A percentile compares a stretch with the other conserved stretches of the same genome.
Evolutionary conservation across 495 filamentous ascomycete species (phyloP).

Genomic region (Trichoderma gamsii): DNA sequence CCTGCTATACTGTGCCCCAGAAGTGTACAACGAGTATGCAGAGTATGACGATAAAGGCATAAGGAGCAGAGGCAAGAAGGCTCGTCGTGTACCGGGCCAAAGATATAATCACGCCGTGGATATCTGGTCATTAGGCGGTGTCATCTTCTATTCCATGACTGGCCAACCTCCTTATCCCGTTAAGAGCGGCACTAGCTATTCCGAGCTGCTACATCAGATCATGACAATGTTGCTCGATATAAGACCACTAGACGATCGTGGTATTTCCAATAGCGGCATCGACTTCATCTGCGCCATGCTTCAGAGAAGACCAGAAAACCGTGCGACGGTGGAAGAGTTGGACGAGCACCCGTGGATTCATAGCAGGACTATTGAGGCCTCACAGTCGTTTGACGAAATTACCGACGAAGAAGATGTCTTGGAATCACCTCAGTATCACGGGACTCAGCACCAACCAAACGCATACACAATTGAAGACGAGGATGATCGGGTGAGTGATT

Average conservation of each 20-base stretch:
- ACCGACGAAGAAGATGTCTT: slow-evolving; percentile 45
- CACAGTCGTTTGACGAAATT: slow-evolving; percentile 39
- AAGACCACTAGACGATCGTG: slow-evolving; percentile 45
- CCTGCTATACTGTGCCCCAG: slow-evolving; percentile 89
- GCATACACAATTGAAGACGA: slow-evolving; percentile 16
- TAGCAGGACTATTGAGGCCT: slow-evolving; percentile 33
- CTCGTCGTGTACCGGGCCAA: slow-evolving; percentile 32
- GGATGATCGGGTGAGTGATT: slow-evolving; percentile 30
- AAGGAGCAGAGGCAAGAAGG: slow-evolving; percentile 36
- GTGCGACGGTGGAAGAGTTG: slow-evolving; percentile 60
- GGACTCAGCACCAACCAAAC: no score
- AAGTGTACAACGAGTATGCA: slow-evolving; percentile 85
- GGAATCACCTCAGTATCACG: slow-evolving; percentile 54
- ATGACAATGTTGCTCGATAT: slow-evolving; percentile 66
- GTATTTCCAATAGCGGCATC: slow-evolving; percentile 58
- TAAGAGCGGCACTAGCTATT: slow-evolving; percentile 44
- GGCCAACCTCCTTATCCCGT: slow-evolving; percentile 73
- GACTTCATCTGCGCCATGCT: slow-evolving; percentile 74
- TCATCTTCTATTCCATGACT: slow-evolving; percentile 75
- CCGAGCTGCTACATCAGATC: slow-evolving; percentile 71
- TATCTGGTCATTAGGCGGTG: slow-evolving; percentile 89
- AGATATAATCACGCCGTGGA: slow-evolving; percentile 87
- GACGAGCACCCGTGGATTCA: slow-evolving; percentile 63
- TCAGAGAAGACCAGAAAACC: slow-evolving; percentile 59
- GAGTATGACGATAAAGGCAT: slow-evolving; percentile 45